Evolutionary conservation across 805 yeast species (phyloP), one percentile per base, ranked within the genome.

Genomic region (Lipomyces sp.): DNA sequence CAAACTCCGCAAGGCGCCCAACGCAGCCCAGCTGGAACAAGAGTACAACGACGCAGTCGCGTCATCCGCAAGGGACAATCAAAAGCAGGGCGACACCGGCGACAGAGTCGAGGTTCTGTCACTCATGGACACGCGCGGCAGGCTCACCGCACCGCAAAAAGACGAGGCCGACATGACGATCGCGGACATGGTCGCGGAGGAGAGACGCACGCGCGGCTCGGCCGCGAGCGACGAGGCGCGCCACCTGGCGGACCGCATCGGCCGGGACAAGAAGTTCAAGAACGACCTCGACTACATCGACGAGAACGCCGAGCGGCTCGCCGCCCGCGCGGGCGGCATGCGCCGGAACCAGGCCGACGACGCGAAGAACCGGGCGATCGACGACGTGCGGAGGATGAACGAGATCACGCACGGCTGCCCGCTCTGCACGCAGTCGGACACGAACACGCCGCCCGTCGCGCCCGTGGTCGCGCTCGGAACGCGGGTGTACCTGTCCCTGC

Each of bases 241-340:
- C 57, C 23, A 55, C 51, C 61, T 68, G 2, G 67, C 72, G 2
- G 64, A 65, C 21, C 60, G 64, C 29, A 74, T 77, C 28, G 64
- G 69, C 4, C 63, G 64, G 24, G 75, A 74, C 47, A 65, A 63
- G 32, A 65, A 60, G 16, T 76, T 63, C 56, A 63, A 64, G 16
- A 61, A 65, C n/a, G 76, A 74, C 44, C 48, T 70, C 38, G 79
- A 76, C 36, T 68, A 70, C 37, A 71, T 73, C 43, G 76, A 73
- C 45, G 78, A 74, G 5, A 66, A 68, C 37, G 71, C 77, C 0
- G 63, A 64, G 0, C 62, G 61, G 34, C 62, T 75, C 8, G 73
- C 79, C 0, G 46, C 58, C 16, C 51, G 68, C 16, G 55, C 67
- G 10, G 57, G 63, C 19, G 58, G 60, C 16, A 67, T 66, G 7